Conservation (phyloP, 148 eudicot species). For the Rhododendron ovatum region DNA sequence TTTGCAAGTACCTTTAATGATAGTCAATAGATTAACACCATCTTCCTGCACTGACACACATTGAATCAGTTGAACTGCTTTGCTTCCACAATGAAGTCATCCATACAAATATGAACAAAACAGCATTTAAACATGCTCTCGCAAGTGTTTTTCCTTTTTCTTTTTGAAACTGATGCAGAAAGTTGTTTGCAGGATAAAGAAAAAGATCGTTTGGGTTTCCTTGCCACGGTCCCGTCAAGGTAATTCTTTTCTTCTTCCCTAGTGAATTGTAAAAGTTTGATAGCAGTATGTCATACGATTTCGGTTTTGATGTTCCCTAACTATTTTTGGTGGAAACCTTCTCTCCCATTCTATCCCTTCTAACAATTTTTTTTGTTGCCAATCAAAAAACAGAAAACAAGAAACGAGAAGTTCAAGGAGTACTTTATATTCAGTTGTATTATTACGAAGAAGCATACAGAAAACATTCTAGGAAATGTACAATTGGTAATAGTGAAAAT, state of each 20-base stretch:
- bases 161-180: not conserved
- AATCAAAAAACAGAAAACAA: not conserved
- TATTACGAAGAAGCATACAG: not conserved
- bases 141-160: too few relatives aligned
- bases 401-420: not conserved
- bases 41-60: slow-evolving; percentile 67
- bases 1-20: slow-evolving; percentile 61
- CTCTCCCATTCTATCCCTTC: not conserved
- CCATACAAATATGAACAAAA: not conserved
- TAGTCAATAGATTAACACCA: slow-evolving; percentile 69
- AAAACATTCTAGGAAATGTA: not conserved
- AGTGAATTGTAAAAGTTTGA: not conserved
- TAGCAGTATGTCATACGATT: not conserved
- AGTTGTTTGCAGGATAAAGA: not conserved
- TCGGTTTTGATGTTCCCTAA: not conserved
- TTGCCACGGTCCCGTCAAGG: not conserved
- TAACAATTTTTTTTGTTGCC: not conserved
- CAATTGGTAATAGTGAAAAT: not conserved
- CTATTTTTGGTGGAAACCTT: not conserved
- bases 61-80: not conserved
- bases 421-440: not conserved
- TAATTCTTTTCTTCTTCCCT: not conserved
- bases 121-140: not conserved
- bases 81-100: not conserved
- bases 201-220: not conserved